phyloP scores from a whole-genome alignment of 2,329 filamentous ascomycete genomes.

The Stenocarpella maydis region DNA sequence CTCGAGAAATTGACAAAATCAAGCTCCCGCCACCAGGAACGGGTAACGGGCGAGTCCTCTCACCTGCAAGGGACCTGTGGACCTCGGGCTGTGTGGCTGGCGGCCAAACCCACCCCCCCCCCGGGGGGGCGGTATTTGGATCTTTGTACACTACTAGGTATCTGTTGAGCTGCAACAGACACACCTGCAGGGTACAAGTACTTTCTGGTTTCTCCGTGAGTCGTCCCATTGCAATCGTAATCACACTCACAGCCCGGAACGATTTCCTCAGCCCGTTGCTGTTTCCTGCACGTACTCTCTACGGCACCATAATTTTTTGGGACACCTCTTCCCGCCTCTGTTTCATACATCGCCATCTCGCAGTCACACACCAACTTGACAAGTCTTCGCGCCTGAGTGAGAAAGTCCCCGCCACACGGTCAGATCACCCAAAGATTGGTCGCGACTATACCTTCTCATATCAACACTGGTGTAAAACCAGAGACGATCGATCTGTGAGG shows the following conservation, averaged over 20 bases:
- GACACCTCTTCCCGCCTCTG: conserved; percentile 7
- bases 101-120: too few species aligned
- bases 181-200: conserved; percentile 14
- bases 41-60: neutral
- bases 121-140: too few species aligned
- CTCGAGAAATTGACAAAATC: conserved; percentile 1
- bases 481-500: neutral
- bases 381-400: neutral
- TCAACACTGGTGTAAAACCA: neutral
- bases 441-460: neutral
- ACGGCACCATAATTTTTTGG: conserved; percentile 26
- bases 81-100: conserved; percentile 7
- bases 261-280: neutral
- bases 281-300: neutral
- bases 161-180: conserved; percentile 9
- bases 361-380: neutral
- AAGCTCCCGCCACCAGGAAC: conserved; percentile 22
- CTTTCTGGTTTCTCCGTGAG: neutral
- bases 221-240: conserved; percentile 9
- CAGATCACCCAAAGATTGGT: neutral
- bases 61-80: neutral
- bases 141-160: too few species aligned
- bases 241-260: neutral
- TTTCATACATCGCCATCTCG: conserved; percentile 18
- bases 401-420: neutral